A percentile compares a stretch with the other conserved stretches of the same genome.
phyloP scores from a whole-genome alignment of 2,329 filamentous ascomycete genomes.

The Sclerotinia sclerotiorum region DNA sequence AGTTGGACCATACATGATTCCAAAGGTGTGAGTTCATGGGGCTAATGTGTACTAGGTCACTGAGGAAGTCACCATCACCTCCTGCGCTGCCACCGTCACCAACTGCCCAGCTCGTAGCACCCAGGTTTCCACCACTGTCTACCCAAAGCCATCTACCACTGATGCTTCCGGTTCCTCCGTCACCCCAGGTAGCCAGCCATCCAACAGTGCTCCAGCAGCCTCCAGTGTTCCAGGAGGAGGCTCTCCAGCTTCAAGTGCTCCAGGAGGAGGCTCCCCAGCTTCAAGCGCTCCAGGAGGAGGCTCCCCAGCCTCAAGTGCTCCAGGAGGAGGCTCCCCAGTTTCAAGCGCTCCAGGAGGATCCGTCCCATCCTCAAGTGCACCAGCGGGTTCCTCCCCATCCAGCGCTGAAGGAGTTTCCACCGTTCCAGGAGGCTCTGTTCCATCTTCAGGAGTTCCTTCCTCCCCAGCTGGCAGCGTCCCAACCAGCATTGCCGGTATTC shows the following conservation, averaged over 20 bases:
- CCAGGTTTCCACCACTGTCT: constrained; percentile 14
- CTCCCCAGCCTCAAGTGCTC: background rate
- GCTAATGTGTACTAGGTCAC: constrained; percentile 16
- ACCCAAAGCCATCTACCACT: constrained; percentile 7
- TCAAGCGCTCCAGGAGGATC: background rate
- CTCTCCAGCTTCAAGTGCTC: background rate
- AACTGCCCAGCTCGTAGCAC: constrained; percentile 25
- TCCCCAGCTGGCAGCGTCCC: background rate
- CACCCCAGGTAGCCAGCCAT: constrained; percentile 10
- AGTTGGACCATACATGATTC: background rate
- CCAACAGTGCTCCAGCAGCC: background rate
- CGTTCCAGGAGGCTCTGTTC: background rate
- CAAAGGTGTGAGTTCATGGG: background rate
- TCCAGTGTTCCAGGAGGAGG: background rate
- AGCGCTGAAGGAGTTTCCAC: background rate
- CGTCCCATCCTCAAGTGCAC: background rate
- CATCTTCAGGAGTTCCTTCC: background rate
- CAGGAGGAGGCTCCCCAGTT: too few relatives aligned
- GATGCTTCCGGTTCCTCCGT: background rate
- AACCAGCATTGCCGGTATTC: too few relatives aligned
- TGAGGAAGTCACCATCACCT: constrained; percentile 24
- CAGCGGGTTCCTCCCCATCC: too few relatives aligned
- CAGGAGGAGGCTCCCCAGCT: too few relatives aligned
- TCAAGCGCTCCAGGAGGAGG: background rate
- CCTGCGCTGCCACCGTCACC: constrained; percentile 24